Conservation (phyloP, 116 monocot species). For the Thalassia testudinum region DNA sequence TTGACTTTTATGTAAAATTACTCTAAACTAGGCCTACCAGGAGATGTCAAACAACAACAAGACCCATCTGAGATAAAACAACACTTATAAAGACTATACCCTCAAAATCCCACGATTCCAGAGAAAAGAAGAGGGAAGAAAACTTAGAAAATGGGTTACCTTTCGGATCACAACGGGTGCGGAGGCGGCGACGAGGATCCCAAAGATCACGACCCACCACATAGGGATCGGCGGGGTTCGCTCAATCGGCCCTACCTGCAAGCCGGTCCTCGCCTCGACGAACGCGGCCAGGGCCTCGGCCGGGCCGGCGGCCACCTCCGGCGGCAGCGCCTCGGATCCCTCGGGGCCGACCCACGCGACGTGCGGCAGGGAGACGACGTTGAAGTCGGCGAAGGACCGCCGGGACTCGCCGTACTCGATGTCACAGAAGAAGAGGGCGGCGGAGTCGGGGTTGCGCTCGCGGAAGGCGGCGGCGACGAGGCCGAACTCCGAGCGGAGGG, state of each 20-base stretch:
- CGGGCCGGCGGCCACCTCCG: slow-evolving; percentile 43
- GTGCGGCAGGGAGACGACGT: slow-evolving; percentile 76
- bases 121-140: no score
- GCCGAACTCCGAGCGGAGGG: slow-evolving; percentile 62
- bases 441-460: slow-evolving; percentile 13
- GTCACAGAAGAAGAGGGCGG: slow-evolving; percentile 72
- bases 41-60: no score
- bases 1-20: no score
- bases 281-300: slow-evolving; percentile 85
- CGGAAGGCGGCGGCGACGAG: slow-evolving; percentile 46
- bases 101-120: no score
- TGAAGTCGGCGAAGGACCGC: slow-evolving; percentile 59
- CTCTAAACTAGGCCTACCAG: no score
- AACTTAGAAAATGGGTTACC: no score
- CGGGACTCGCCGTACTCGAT: slow-evolving; percentile 80
- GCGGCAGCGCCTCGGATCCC: slow-evolving; percentile 32
- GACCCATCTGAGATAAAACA: no score
- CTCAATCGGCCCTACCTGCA: slow-evolving; percentile 42
- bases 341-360: slow-evolving; percentile 43
- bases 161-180: slow-evolving; percentile 49
- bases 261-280: slow-evolving; percentile 37
- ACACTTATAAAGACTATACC: no score
- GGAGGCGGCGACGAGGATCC: slow-evolving; percentile 15
- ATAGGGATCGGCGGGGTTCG: slow-evolving; percentile 61
- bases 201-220: slow-evolving; percentile 31